A percentile compares a stretch with the other conserved stretches of the same genome.
Conservation (phyloP, 805 yeast genomes). For the Metschnikowia borealis region DNA sequence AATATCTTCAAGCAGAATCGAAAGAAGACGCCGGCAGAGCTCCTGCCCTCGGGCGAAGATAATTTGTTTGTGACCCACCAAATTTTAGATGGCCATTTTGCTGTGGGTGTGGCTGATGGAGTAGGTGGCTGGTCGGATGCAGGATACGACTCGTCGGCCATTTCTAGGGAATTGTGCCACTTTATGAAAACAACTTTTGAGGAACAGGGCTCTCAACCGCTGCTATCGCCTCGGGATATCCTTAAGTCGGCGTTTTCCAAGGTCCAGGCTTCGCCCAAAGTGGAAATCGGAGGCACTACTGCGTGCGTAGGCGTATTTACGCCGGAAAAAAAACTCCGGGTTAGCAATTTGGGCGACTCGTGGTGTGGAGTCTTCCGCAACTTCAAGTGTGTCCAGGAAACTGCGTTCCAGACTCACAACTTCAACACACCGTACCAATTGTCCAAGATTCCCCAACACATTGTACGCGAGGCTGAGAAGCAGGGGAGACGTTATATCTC, state of each 20-base stretch:
- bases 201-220: slow-evolving; percentile 7
- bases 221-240: slow-evolving; percentile 42
- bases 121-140: slow-evolving; percentile 97
- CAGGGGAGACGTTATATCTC: slow-evolving; percentile 62
- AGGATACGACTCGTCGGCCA: slow-evolving; percentile 86
- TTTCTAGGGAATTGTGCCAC: slow-evolving; percentile 72
- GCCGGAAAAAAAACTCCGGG: slow-evolving; percentile 50
- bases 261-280: slow-evolving; percentile 52
- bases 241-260: slow-evolving; percentile 54
- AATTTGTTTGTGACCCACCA: slow-evolving; percentile 54
- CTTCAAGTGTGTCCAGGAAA: slow-evolving; percentile 55
- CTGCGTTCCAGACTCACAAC: slow-evolving; percentile 76
- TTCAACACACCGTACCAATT: slow-evolving; percentile 92
- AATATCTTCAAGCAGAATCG: slow-evolving; percentile 36
- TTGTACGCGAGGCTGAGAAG: slow-evolving; percentile 48
- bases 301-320: slow-evolving; percentile 77
- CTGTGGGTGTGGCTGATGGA: slow-evolving; percentile 90
- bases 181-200: slow-evolving; percentile 44
- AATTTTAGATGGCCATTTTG: slow-evolving; percentile 36
- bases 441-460: slow-evolving; percentile 71
- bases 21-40: slow-evolving; percentile 38
- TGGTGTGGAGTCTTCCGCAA: slow-evolving; percentile 86
- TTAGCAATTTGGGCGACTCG: slow-evolving; percentile 90
- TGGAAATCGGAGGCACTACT: slow-evolving; percentile 90
- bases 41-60: slow-evolving; percentile 70